A percentile compares a stretch with the other conserved stretches of the same genome.
Conservation (phyloP, 2,329 filamentous ascomycete genomes). For the Albifimbria verrucaria region DNA sequence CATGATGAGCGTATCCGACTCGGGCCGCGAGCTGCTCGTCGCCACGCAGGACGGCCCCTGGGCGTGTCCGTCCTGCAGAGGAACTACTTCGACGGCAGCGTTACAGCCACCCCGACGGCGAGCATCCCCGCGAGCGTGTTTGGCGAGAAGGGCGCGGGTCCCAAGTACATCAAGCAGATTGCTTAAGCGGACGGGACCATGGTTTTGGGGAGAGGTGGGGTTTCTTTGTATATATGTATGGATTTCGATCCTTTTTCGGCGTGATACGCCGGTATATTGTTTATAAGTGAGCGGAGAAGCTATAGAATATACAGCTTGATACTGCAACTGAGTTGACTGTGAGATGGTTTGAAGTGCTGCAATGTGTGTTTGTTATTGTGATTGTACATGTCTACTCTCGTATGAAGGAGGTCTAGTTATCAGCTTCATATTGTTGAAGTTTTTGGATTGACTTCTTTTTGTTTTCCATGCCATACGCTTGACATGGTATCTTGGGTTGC, state of each 20-base stretch:
- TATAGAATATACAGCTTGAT: no score
- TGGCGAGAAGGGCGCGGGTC: constrained; percentile 22
- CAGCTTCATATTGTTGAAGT: no score
- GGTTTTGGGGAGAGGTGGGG: neutral
- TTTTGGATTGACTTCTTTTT: no score
- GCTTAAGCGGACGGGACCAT: constrained; percentile 2
- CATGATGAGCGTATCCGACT: constrained; percentile 40
- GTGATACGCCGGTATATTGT: no score
- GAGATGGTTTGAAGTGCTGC: no score
- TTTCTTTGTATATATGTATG: neutral
- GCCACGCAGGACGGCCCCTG: constrained; percentile 41
- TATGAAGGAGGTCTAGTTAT: no score
- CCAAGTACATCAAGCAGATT: constrained; percentile 30
- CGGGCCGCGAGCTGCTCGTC: constrained; percentile 38
- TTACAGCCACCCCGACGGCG: constrained; percentile 23
- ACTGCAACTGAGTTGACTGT: no score
- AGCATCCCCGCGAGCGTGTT: constrained; percentile 22
- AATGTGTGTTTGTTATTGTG: no score
- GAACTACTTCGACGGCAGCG: constrained; percentile 25
- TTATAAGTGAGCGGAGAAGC: no score
- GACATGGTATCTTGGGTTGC: no score
- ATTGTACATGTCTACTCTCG: no score
- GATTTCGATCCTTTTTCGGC: neutral
- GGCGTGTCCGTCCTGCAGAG: constrained; percentile 36
- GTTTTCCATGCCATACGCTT: no score